phyloP scores from a whole-genome alignment of 495 filamentous ascomycete genomes.

The Penicillium flavigenum region DNA sequence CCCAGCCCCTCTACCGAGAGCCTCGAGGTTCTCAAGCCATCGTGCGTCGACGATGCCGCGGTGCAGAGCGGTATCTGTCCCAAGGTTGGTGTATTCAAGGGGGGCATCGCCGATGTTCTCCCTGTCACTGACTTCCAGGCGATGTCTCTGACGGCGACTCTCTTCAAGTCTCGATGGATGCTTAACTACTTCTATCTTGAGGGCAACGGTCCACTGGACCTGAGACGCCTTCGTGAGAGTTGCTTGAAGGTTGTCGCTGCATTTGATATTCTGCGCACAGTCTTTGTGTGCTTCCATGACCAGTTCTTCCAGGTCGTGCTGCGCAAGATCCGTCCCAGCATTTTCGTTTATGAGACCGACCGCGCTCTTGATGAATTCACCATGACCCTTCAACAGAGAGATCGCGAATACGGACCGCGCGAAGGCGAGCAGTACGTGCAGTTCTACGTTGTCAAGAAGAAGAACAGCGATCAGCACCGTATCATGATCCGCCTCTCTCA shows the following conservation, averaged over 20 bases:
- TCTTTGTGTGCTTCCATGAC: constrained; percentile 60
- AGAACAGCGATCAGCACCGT: constrained; percentile 48
- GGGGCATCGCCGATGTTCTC: constrained; percentile 57
- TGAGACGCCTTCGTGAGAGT: constrained; percentile 47
- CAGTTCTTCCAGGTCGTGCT: constrained; percentile 63
- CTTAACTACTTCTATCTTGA: constrained; percentile 60
- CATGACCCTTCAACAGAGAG: constrained; percentile 44
- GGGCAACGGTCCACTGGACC: constrained; percentile 46
- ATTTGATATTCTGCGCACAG: constrained; percentile 68
- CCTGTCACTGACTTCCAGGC: constrained; percentile 65
- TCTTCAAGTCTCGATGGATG: constrained; percentile 52
- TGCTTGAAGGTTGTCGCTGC: constrained; percentile 46
- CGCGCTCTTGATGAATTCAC: constrained; percentile 52
- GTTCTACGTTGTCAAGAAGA: constrained; percentile 57
- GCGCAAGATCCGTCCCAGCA: constrained; percentile 50
- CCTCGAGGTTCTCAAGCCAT: constrained; percentile 45
- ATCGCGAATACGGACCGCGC: constrained; percentile 51
- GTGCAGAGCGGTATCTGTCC: constrained; percentile 51
- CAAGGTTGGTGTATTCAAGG: constrained; percentile 55
- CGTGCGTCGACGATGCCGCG: constrained; percentile 39
- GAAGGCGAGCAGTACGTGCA: constrained; percentile 65
- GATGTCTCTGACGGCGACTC: constrained; percentile 59
- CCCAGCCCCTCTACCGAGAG: constrained; percentile 37
- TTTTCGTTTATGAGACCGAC: constrained; percentile 55
- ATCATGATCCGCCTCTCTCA: constrained; percentile 69